Evolutionary conservation across 768 basidiomycete species (phyloP), one percentile per base, ranked within the genome.

Genomic region (Gloeostereum incarnatum): DNA sequence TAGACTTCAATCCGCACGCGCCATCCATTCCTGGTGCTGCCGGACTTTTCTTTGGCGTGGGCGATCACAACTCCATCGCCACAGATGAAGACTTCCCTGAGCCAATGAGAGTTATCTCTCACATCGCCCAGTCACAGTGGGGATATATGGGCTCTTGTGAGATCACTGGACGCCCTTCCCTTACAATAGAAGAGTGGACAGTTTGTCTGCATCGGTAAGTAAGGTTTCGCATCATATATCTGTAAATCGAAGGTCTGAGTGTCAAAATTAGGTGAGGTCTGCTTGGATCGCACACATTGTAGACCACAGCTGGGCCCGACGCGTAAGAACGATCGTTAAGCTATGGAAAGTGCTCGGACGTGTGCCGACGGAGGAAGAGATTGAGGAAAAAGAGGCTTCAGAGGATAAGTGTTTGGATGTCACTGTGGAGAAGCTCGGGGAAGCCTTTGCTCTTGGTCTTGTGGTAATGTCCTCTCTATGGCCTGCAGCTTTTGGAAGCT

Each of bases 11-110:
- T 27, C 61, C 62, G 1, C 49, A 62, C 16, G 62, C 55, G 7
- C 66, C 63, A 1, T 42, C 57, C 36, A 27, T 56, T 10, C 59
- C 63, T 0, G 63, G 65, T 0, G 51, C 53, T 0, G 55, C 54
- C 0, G 65, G 66, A 0, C 40, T 68, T 1, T 59, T 46, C 38
- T 62, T 62, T 22, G 4, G 38, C 16, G 32, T 36, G 0, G 40
- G 27, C 3, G n/a, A 8, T 8, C 16, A 14, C 3, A 17, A 24
- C 4, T 16, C 26, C 4, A 22, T 6, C n/a, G 3, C 25, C 36
- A 9, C 27, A 5, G 26, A 30, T 8, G 8, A 9, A 8, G 9
- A 34, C 9, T 13, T 8, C 5, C 16, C 16, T 24, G 26, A 25
- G 26, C 1, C 5, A 16, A 0, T 38, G 24, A 11, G 20, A 6